A percentile compares a stretch with the other conserved stretches of the same genome.
phyloP scores from a whole-genome alignment of 2,329 filamentous ascomycete species.

The Botrytis cinerea region DNA sequence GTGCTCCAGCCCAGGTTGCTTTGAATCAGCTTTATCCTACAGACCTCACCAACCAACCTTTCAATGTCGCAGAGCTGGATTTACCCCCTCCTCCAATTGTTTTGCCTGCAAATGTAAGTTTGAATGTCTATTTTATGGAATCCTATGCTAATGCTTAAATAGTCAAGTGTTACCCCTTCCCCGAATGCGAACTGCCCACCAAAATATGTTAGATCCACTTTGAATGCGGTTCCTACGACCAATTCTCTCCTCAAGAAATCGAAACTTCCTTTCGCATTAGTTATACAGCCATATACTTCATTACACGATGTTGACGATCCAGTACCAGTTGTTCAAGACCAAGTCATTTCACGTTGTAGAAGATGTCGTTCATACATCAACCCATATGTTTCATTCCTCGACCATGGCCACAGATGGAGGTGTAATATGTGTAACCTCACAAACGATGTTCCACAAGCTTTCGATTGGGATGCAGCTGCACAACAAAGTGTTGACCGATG shows the following conservation, averaged over 20 bases:
- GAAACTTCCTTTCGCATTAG: slow-evolving; percentile 88
- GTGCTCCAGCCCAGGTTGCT: slow-evolving; percentile 53
- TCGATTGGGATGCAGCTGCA: slow-evolving; percentile 93
- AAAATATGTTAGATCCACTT: slow-evolving; percentile 91
- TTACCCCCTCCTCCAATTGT: slow-evolving; percentile 88
- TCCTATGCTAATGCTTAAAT: slow-evolving; percentile 45
- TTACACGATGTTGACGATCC: slow-evolving; percentile 91
- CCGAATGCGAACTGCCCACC: slow-evolving; percentile 87
- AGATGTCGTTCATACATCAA: slow-evolving; percentile 98
- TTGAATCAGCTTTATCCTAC: slow-evolving; percentile 91
- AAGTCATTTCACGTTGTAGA: slow-evolving; percentile 94
- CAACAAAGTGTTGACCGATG: slow-evolving; percentile 92
- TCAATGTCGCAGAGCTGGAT: slow-evolving; percentile 91
- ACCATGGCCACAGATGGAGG: slow-evolving; percentile 96
- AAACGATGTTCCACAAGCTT: slow-evolving; percentile 98
- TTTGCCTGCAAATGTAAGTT: slow-evolving; percentile 84
- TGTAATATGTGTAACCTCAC: slow-evolving; percentile 99
- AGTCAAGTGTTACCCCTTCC: slow-evolving; percentile 90
- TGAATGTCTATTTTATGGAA: neutral
- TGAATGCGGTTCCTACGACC: slow-evolving; percentile 92
- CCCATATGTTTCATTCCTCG: slow-evolving; percentile 92
- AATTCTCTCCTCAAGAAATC: slow-evolving; percentile 95
- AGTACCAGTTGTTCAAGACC: slow-evolving; percentile 90
- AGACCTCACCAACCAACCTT: slow-evolving; percentile 87
- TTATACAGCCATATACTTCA: slow-evolving; percentile 93